A percentile compares a stretch with the other conserved stretches of the same genome.
Conservation (phyloP, 1,139 yeast species). For the Schizosaccharomyces versatilis region DNA sequence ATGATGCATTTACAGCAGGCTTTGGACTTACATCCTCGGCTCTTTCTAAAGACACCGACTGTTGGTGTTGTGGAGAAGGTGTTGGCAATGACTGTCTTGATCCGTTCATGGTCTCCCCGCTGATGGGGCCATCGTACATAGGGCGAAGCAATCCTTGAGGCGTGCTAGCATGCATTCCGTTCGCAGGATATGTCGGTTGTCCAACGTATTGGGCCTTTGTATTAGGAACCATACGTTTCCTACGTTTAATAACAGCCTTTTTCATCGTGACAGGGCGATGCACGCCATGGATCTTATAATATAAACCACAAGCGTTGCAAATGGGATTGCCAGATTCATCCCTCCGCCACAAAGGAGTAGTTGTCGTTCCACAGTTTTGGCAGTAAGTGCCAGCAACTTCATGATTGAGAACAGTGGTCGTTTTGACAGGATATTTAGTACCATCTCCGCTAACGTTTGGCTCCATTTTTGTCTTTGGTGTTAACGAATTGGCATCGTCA, state of each 20-base stretch:
- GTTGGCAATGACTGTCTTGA: too few relatives aligned
- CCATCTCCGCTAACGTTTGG: background rate
- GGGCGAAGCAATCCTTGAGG: too few relatives aligned
- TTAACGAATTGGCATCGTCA: background rate
- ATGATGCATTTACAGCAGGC: background rate
- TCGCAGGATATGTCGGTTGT: background rate
- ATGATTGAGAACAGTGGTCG: too few relatives aligned
- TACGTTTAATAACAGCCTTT: slow-evolving; percentile 47
- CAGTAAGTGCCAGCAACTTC: slow-evolving; percentile 5
- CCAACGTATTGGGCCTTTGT: background rate
- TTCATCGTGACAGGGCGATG: slow-evolving; percentile 66
- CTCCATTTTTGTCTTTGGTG: background rate
- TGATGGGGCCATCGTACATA: background rate
- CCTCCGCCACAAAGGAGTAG: slow-evolving; percentile 74
- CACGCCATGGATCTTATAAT: slow-evolving; percentile 52
- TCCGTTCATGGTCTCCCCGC: background rate
- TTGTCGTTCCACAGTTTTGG: slow-evolving; percentile 53
- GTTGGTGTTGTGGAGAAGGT: background rate
- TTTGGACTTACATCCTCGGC: background rate
- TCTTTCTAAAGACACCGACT: background rate
- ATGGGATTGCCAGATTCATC: slow-evolving; percentile 53
- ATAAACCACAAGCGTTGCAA: slow-evolving; percentile 75
- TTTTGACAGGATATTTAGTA: background rate
- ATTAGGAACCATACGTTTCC: slow-evolving; percentile 18
- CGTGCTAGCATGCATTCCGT: too few relatives aligned